Evolutionary conservation across 306 rosid genomes (phyloP), one percentile per base, ranked within the genome.

Genomic region (Casuarina equisetifolia): DNA sequence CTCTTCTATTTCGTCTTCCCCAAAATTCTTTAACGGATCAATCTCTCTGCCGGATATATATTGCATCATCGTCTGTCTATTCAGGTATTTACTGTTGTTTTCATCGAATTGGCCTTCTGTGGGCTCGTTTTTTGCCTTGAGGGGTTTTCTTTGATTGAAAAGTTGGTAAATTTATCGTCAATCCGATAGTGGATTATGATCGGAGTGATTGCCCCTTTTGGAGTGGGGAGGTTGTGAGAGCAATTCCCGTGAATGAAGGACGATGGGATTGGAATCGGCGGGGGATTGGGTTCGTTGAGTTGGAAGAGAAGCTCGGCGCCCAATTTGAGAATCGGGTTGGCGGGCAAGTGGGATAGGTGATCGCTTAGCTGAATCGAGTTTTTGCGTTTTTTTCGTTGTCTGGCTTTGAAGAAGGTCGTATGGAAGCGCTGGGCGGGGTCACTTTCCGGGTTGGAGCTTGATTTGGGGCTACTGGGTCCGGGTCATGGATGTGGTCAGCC

Each of bases 401-500:
- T 42, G 32, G 10, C 4, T 67, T 15, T 17, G 35, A 0, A 17
- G 25, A 67, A 40, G 35, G 39, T 32, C 13, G 64, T 58, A 25
- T 73, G 85, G 83, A 78, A 86, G 84, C 72, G 75, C 86, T 80
- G 88, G 82, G 82, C 73, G 76, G 59, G 78, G 78, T 79, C 75
- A 82, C 75, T 76, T 78, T 79, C 53, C 79, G 84, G 81, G 88
- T 85, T 51, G 79, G 84, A 74, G 84, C 82, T 83, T 79, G 83
- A 84, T 81, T 89, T 73, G 72, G 75, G 69, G 71, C 50, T 66
- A 73, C 74, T 84, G 80, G 76, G 80, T 85, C 76, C 72, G 83
- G 89, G 86, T 79, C 88, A 93, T 91, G 96, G 97, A 91, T 87
- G 98, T 82, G 85, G 91, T 82, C 74, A 75, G 86, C 75, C 79